Evolutionary conservation across 352 stramenopile genomes (phyloP).

Genomic region (Pythium vanterpoolii): DNA sequence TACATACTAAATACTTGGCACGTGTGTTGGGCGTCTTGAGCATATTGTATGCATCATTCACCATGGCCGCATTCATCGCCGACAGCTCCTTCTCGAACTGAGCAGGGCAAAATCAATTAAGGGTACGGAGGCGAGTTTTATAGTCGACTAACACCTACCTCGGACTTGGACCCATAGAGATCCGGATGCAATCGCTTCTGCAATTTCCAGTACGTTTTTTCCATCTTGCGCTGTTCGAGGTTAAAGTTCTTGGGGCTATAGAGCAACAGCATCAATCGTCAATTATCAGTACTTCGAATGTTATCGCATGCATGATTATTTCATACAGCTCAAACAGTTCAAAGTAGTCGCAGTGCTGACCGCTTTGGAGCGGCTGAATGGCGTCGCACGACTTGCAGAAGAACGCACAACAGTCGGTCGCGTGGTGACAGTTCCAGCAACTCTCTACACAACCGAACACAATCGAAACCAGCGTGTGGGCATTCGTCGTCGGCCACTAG

Average conservation of each 20-base stretch:
- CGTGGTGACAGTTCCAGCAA: constrained; percentile 85
- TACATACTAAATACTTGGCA: constrained; percentile 74
- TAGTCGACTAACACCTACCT: constrained; percentile 35
- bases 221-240: constrained; percentile 74
- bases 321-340: constrained; percentile 84
- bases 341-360: constrained; percentile 81
- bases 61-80: constrained; percentile 67
- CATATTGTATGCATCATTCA: constrained; percentile 88
- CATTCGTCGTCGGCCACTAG: background rate
- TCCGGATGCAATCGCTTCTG: constrained; percentile 85
- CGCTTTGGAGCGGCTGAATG: constrained; percentile 63
- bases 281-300: background rate
- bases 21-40: constrained; percentile 83
- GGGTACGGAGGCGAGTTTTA: too few species aligned
- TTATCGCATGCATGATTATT: background rate
- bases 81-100: constrained; percentile 83
- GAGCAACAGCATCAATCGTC: background rate
- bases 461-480: background rate
- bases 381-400: constrained; percentile 77
- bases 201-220: constrained; percentile 86
- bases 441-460: constrained; percentile 14
- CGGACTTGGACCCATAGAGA: constrained; percentile 82
- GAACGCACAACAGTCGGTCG: constrained; percentile 79
- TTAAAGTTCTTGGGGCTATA: constrained; percentile 76
- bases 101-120: background rate